phyloP scores from a whole-genome alignment of 2,329 filamentous ascomycete species.

The Diaporthe sp. region DNA sequence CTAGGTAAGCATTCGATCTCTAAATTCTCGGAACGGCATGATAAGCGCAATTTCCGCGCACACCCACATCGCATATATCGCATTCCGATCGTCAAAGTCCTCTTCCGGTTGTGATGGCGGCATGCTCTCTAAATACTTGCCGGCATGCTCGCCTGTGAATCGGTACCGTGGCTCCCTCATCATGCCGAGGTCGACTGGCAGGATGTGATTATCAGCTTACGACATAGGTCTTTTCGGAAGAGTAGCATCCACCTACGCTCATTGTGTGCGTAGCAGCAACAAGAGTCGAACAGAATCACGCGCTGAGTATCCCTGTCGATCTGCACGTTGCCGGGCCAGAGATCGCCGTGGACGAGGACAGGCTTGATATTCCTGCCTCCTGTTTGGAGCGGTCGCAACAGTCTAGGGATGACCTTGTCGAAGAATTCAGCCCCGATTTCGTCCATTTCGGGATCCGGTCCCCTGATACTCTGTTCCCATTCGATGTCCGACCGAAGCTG shows the following conservation, averaged over 20 bases:
- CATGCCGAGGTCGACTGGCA: background rate
- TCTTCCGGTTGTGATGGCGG: background rate
- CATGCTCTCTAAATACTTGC: background rate
- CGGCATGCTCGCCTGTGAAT: background rate
- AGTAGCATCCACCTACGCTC: conserved; percentile 50
- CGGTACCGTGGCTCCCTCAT: background rate
- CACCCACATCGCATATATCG: background rate
- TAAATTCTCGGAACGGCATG: background rate
- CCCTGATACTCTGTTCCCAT: conserved; percentile 49
- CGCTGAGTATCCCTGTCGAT: conserved; percentile 49
- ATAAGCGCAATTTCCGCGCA: too few species aligned
- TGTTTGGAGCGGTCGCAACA: conserved; percentile 59
- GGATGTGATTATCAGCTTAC: background rate
- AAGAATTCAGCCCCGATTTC: conserved; percentile 52
- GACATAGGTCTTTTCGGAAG: too few species aligned
- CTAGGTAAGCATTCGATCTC: background rate
- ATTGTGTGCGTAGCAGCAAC: conserved; percentile 59
- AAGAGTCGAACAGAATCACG: conserved; percentile 56
- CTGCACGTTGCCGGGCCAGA: conserved; percentile 57
- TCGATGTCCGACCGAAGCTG: conserved; percentile 49
- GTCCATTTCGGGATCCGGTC: conserved; percentile 47
- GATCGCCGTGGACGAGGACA: conserved; percentile 59
- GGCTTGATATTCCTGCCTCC: conserved; percentile 57
- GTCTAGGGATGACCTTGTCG: conserved; percentile 59
- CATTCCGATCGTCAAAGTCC: conserved; percentile 13